phyloP scores from a whole-genome alignment of 257 asterid genomes.

The Leonotis leonurus region DNA sequence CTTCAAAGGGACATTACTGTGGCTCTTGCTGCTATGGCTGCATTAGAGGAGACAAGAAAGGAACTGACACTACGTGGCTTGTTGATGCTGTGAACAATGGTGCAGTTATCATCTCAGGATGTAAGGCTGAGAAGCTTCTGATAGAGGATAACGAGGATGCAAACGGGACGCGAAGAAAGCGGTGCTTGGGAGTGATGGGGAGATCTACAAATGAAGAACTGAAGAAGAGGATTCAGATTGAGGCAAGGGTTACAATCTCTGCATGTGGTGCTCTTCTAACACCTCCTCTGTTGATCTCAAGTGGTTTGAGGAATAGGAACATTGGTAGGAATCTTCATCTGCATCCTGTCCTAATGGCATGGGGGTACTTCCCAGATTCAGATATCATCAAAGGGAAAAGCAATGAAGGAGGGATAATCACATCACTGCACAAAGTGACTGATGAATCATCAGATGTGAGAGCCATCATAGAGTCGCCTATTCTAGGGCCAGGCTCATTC shows the following conservation, averaged over 20 bases:
- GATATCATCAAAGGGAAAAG: slow-evolving; percentile 37
- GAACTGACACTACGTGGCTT: slow-evolving; percentile 79
- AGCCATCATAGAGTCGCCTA: slow-evolving; percentile 54
- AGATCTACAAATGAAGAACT: slow-evolving; percentile 27
- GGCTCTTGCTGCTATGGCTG: slow-evolving; percentile 86
- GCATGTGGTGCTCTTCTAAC: slow-evolving; percentile 83
- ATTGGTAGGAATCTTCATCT: slow-evolving; percentile 77
- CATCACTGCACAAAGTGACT: slow-evolving; percentile 54
- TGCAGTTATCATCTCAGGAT: slow-evolving; percentile 66
- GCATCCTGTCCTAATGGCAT: slow-evolving; percentile 84
- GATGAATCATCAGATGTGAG: slow-evolving; percentile 19
- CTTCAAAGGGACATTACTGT: slow-evolving; percentile 58
- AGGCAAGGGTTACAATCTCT: slow-evolving; percentile 64
- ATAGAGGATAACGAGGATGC: slow-evolving; percentile 14
- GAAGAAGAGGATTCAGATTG: slow-evolving; percentile 30
- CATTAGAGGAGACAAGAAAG: slow-evolving; percentile 68
- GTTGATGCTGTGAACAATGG: slow-evolving; percentile 75
- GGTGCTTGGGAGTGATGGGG: slow-evolving; percentile 60
- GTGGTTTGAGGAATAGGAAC: slow-evolving; percentile 63
- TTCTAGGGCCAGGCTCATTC: slow-evolving; percentile 61
- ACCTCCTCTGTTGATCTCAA: slow-evolving; percentile 63
- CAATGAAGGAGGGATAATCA: slow-evolving; percentile 79
- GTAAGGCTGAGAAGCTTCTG: slow-evolving; percentile 51
- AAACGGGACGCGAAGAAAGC: slow-evolving; percentile 22
- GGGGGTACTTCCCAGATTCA: slow-evolving; percentile 87